Evolutionary conservation across 371 early-diverging fungal species (phyloP), one percentile per base, ranked within the genome.

Genomic region (Amoeboaphelidium protococcarum): DNA sequence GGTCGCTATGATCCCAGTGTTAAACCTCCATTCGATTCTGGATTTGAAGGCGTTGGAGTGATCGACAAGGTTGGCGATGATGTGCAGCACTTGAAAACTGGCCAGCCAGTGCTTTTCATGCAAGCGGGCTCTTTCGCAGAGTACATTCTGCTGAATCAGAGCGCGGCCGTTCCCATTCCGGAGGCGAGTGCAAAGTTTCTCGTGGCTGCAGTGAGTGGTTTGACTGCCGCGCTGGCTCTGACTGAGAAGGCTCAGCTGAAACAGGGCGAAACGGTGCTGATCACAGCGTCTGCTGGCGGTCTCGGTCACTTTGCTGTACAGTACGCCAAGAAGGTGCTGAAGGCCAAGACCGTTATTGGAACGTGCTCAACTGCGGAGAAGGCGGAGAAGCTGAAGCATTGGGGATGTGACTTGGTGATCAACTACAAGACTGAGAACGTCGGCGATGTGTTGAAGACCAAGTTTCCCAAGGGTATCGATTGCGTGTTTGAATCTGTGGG

Each of bases 401-500:
- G 64, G 47, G 66, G 66, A 10, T 61, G 58, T 47, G 67, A 64
- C 24, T 49, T 63, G 23, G 63, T 62, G 1, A 60, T 68, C 51
- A 63, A 66, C 43, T 68, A 68, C 49, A 65, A 65, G 43, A 62
- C 59, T 41, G 64, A 66, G 46, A 59, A 66, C 37, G 51, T 72
- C 46, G 56, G 55, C n/a, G 44, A 52, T 16, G 72, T 70, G 1
- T 51, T 74, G 51, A 58, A 57, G 49, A 63, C 60, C 23, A 69
- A 70, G 59, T 70, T 67, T 47, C 66, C 66, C 26, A 50, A 50
- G 23, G 71, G 72, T 24, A 58, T 73, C 16, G 69, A 74, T 51
- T 63, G 71, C 48, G 58, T 71, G 0, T 71, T 65, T 57, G 74
- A 74, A 51, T 59, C 61, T 27, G 66, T 73, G n/a, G 74, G 74